Evolutionary conservation across 345 rosid species (phyloP).

Genomic region (Arabidopsis arenosa): DNA sequence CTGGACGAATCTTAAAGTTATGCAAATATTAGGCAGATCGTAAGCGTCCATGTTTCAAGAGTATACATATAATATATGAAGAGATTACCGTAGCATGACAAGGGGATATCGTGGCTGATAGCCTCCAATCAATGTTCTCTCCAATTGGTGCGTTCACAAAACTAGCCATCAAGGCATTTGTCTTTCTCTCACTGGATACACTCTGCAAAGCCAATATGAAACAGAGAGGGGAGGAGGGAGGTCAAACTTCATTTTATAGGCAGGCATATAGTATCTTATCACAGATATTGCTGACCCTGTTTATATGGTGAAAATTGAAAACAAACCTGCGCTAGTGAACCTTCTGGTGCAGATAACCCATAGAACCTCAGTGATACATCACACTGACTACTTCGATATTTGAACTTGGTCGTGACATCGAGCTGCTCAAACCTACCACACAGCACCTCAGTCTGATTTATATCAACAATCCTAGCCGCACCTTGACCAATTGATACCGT

Average conservation of each 20-base stretch:
- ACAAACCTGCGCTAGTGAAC: slow-evolving; percentile 97
- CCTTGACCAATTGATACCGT: slow-evolving; percentile 82
- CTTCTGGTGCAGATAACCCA: slow-evolving; percentile 98
- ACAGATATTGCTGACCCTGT: slow-evolving; percentile 14
- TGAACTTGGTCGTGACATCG: slow-evolving; percentile 77
- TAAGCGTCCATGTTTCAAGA: slow-evolving; percentile 16
- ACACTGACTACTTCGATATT: slow-evolving; percentile 71
- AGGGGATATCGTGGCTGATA: slow-evolving; percentile 94
- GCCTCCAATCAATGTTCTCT: slow-evolving; percentile 93
- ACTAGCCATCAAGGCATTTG: slow-evolving; percentile 87
- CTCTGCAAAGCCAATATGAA: slow-evolving; percentile 64
- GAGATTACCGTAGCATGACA: slow-evolving; percentile 93
- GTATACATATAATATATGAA: slow-evolving; percentile 37
- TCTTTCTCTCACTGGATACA: slow-evolving; percentile 88
- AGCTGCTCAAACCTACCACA: slow-evolving; percentile 97
- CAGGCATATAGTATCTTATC: slow-evolving; percentile 20
- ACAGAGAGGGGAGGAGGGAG: slow-evolving; percentile 28
- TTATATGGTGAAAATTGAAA: slow-evolving; percentile 28
- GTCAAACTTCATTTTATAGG: slow-evolving; percentile 36
- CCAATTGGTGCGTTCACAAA: slow-evolving; percentile 84
- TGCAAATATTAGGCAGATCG: slow-evolving; percentile 21
- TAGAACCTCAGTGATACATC: slow-evolving; percentile 81
- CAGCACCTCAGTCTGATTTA: slow-evolving; percentile 72
- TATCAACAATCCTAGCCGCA: slow-evolving; percentile 80
- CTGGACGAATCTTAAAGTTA: slow-evolving; percentile 17